Conservation (phyloP, 306 rosid species). For the Castanea mollissima region DNA sequence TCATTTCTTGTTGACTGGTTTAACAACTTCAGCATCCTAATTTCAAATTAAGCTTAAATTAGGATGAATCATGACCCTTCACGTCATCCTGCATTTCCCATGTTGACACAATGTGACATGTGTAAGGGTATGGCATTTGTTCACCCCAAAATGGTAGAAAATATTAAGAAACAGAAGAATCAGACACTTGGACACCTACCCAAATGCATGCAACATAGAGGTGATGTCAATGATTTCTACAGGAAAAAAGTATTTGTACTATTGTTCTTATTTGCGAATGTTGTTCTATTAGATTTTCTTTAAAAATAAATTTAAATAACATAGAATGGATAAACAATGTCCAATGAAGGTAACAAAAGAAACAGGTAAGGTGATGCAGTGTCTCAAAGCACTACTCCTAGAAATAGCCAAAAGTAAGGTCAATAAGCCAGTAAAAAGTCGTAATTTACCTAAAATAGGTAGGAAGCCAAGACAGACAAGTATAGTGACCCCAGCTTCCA, state of each 20-base stretch:
- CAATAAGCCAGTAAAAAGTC: conserved; percentile 4
- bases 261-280: not conserved
- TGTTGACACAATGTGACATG: no score
- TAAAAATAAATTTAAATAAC: not conserved
- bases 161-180: not conserved
- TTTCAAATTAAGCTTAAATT: not conserved
- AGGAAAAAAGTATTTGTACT: not conserved
- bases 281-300: not conserved
- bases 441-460: conserved; percentile 76
- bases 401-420: conserved; percentile 9
- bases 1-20: not conserved
- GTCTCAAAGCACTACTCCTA: conserved; percentile 4
- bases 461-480: conserved; percentile 95
- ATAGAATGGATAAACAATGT: not conserved
- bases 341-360: not conserved
- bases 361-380: not conserved
- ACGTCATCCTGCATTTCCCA: no score
- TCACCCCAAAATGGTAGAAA: not conserved
- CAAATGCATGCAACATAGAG: not conserved
- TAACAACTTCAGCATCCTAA: not conserved
- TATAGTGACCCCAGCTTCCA: conserved; percentile 99
- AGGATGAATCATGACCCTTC: no score
- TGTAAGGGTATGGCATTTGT: not conserved
- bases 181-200: not conserved
- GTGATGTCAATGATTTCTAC: not conserved